phyloP scores from a whole-genome alignment of 2,329 filamentous ascomycete species.

The Anisogramma anomala region DNA sequence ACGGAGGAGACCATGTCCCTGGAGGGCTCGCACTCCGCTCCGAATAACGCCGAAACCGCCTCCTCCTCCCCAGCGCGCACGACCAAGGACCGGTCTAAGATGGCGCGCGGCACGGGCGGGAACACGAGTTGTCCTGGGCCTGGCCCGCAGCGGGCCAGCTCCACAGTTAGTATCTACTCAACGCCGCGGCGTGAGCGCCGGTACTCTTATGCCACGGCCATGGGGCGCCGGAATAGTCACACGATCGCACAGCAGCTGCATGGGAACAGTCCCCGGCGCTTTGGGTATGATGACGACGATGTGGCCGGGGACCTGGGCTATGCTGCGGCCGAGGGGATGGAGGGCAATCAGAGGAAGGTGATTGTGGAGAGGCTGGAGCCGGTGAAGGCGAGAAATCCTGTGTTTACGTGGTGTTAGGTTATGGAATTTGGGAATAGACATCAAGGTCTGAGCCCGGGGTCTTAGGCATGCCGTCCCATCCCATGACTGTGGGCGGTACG shows the following conservation, averaged over 20 bases:
- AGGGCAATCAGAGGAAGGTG: constrained; percentile 81
- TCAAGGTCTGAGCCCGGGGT: background rate
- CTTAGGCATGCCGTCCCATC: too few species aligned
- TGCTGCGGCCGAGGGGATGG: constrained; percentile 85
- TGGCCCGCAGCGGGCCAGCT: constrained; percentile 25
- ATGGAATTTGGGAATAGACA: background rate
- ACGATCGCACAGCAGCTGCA: constrained; percentile 44
- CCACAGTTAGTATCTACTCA: constrained; percentile 29
- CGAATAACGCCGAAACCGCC: constrained; percentile 13
- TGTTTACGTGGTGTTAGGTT: constrained; percentile 88
- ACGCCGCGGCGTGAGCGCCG: constrained; percentile 38
- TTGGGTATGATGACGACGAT: constrained; percentile 54
- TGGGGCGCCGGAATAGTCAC: constrained; percentile 35
- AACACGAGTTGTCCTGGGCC: constrained; percentile 31
- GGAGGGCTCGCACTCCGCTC: constrained; percentile 20
- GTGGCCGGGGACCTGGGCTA: constrained; percentile 89
- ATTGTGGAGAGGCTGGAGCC: constrained; percentile 94
- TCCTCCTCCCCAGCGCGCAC: constrained; percentile 11
- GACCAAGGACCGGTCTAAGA: constrained; percentile 15
- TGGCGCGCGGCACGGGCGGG: constrained; percentile 16
- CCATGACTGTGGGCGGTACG: too few species aligned
- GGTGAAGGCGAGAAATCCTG: constrained; percentile 87
- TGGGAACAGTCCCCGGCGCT: constrained; percentile 19
- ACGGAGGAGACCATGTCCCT: constrained; percentile 28
- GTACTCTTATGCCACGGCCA: constrained; percentile 41